Percentiles rank a stretch among this genome's conserved stretches.
phyloP scores from a whole-genome alignment of 352 stramenopile species.

The Globisporangium canariense region DNA sequence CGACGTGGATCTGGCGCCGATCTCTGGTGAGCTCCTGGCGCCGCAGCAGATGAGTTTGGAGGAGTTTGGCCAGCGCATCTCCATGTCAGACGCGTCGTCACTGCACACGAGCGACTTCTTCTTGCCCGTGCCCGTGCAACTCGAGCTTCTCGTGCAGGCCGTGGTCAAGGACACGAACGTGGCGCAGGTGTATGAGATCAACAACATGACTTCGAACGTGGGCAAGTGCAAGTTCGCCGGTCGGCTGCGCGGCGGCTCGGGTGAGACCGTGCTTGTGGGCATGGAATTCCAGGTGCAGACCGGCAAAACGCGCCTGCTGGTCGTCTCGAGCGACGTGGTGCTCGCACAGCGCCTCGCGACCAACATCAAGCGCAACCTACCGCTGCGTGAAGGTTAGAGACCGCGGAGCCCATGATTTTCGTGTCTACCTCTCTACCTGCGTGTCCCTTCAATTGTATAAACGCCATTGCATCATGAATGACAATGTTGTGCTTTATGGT shows the following conservation, averaged over 20 bases:
- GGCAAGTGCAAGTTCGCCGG: constrained; percentile 74
- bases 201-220: constrained; percentile 52
- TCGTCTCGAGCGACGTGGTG: constrained; percentile 50
- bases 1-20: constrained; percentile 53
- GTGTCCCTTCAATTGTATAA: constrained; percentile 1
- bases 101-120: constrained; percentile 64
- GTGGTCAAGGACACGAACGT: constrained; percentile 61
- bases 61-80: constrained; percentile 68
- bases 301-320: constrained; percentile 58
- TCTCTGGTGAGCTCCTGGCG: constrained; percentile 62
- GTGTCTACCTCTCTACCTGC: background rate
- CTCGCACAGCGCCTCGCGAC: constrained; percentile 47
- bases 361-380: constrained; percentile 51
- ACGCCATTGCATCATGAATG: background rate
- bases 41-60: constrained; percentile 73
- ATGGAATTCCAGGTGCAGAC: constrained; percentile 62
- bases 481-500: background rate
- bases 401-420: background rate
- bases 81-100: constrained; percentile 45
- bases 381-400: constrained; percentile 28
- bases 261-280: constrained; percentile 52
- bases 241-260: constrained; percentile 41
- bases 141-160: constrained; percentile 46
- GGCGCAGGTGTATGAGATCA: constrained; percentile 74
- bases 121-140: constrained; percentile 40